Conservation (phyloP, 306 rosid species). For the Dryas octopetala region DNA sequence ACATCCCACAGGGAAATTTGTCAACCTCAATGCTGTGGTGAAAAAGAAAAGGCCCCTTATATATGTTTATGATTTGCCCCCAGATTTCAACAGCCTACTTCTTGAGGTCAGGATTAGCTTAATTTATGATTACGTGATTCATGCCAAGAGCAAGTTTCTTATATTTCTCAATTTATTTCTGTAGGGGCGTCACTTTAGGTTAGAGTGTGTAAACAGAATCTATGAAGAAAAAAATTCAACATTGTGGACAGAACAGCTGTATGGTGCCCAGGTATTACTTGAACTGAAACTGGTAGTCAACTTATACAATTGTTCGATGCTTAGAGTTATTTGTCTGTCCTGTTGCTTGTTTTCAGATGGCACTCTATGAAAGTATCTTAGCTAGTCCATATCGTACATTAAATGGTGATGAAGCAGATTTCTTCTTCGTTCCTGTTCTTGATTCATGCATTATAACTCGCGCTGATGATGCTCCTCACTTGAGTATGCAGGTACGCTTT, state of each 20-base stretch:
- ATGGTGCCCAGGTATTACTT: conserved; percentile 84
- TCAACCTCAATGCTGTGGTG: conserved; percentile 57
- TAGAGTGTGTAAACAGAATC: conserved; percentile 86
- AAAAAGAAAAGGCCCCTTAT: conserved; percentile 87
- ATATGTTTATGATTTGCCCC: conserved; percentile 86
- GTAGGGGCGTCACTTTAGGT: conserved; percentile 91
- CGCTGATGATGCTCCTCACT: conserved; percentile 93
- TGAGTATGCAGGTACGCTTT: conserved; percentile 65
- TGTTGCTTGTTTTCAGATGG: conserved; percentile 56
- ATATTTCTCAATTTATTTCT: conserved; percentile 28
- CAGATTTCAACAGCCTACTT: conserved; percentile 83
- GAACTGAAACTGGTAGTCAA: conserved; percentile 21
- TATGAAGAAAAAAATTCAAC: conserved; percentile 69
- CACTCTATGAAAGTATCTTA: conserved; percentile 81
- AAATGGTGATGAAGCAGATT: conserved; percentile 94
- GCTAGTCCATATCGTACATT: conserved; percentile 91
- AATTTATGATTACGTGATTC: conserved; percentile 11
- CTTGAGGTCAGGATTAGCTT: conserved; percentile 68
- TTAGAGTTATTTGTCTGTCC: conserved; percentile 22
- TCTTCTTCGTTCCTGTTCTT: conserved; percentile 93
- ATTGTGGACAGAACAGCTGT: conserved; percentile 73
- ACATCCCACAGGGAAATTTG: conserved; percentile 36
- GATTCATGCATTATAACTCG: conserved; percentile 96
- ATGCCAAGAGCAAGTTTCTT: conserved; percentile 24
- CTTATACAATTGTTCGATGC: conserved; percentile 9